Percentiles rank a stretch among this genome's conserved stretches.
Evolutionary conservation across 2,329 filamentous ascomycete genomes (phyloP).

Genomic region (Tolypocladium tundrense): DNA sequence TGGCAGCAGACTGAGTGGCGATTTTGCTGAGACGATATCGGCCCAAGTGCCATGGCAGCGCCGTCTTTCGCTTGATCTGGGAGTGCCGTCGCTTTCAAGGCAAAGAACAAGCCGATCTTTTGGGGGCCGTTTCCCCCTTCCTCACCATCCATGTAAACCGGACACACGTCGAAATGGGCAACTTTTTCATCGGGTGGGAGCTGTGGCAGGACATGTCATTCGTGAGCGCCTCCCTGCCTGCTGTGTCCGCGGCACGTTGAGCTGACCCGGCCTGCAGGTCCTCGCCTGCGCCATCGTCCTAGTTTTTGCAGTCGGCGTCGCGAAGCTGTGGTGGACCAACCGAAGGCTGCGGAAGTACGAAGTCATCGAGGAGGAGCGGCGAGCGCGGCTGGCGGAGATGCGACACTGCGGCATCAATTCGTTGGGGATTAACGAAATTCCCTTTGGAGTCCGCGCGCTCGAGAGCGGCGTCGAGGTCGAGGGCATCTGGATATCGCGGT

Average conservation of each 20-base stretch:
- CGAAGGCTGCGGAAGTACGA: slow-evolving; percentile 46
- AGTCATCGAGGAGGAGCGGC: slow-evolving; percentile 56
- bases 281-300: slow-evolving; percentile 60
- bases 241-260: not conserved
- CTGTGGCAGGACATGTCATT: slow-evolving; percentile 88
- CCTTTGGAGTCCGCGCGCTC: slow-evolving; percentile 78
- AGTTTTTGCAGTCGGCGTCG: slow-evolving; percentile 57
- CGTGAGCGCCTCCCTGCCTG: slow-evolving; percentile 40
- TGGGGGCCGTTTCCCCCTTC: not conserved
- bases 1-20: not conserved
- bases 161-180: slow-evolving; percentile 12
- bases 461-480: slow-evolving; percentile 76
- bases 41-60: not conserved
- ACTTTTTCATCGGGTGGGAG: slow-evolving; percentile 61
- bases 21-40: not conserved
- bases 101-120: not conserved
- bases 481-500: slow-evolving; percentile 66
- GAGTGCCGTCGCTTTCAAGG: not conserved
- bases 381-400: slow-evolving; percentile 41
- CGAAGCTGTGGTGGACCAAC: slow-evolving; percentile 57
- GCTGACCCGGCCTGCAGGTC: slow-evolving; percentile 38
- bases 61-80: not conserved
- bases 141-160: not conserved
- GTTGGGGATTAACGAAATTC: slow-evolving; percentile 47
- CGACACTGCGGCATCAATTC: slow-evolving; percentile 40